Evolutionary conservation across 305 asterid species (phyloP).

Genomic region (Solanum chacoense): DNA sequence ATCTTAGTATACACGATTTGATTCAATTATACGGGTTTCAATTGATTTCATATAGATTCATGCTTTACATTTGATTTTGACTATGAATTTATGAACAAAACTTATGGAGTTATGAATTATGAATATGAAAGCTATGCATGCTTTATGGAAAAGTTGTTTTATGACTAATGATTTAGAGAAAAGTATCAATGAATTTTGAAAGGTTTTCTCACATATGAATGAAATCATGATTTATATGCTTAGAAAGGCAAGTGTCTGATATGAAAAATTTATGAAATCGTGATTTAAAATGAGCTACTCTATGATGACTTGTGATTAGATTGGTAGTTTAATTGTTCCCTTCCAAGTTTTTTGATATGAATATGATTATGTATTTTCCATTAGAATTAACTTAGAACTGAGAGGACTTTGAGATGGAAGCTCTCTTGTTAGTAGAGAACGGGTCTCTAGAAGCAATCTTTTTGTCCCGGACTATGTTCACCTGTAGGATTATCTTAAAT

Average conservation of each 20-base stretch:
- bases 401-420: neutral
- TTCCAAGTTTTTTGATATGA: neutral
- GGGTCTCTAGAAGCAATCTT: neutral
- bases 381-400: neutral
- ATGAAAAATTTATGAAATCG: neutral
- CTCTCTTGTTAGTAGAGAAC: neutral
- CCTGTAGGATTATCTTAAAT: neutral
- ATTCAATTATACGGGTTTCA: neutral
- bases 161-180: neutral
- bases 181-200: no score
- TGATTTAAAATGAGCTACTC: neutral
- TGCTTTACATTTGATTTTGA: neutral
- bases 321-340: neutral
- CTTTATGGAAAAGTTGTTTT: neutral
- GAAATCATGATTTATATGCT: neutral
- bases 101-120: neutral
- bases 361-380: neutral
- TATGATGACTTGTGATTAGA: neutral
- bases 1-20: neutral
- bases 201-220: neutral
- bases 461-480: neutral
- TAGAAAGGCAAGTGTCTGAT: neutral
- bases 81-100: neutral
- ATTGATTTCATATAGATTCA: neutral
- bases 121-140: no score